Conservation (phyloP, 2,329 filamentous ascomycete genomes). For the Fusarium sp. region DNA sequence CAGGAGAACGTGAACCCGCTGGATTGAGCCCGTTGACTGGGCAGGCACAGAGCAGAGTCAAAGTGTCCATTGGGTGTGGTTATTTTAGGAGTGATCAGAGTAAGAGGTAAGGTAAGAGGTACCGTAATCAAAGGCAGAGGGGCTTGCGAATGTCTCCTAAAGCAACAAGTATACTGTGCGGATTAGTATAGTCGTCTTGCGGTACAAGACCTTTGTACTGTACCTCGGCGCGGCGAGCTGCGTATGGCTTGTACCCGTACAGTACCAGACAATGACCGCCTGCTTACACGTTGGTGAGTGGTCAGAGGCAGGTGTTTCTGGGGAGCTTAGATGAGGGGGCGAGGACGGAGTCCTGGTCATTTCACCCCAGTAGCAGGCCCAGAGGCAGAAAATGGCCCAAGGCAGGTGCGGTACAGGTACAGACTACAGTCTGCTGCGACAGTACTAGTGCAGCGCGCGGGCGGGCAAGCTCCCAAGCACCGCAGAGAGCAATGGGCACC, state of each 20-base stretch:
- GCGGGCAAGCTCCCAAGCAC: constrained; percentile 30
- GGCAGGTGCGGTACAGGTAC: constrained; percentile 35
- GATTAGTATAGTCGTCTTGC: background rate
- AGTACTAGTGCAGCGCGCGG: constrained; percentile 34
- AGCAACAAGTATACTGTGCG: constrained; percentile 50
- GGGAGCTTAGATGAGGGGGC: constrained; percentile 37
- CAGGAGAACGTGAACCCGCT: constrained; percentile 23
- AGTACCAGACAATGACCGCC: constrained; percentile 47
- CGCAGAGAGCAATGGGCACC: constrained; percentile 29
- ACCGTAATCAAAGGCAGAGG: constrained; percentile 37
- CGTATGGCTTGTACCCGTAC: constrained; percentile 49
- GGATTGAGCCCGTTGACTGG: constrained; percentile 30
- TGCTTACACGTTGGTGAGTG: constrained; percentile 36
- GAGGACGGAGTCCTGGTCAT: constrained; percentile 33
- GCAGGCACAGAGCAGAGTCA: constrained; percentile 5
- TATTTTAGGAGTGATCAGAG: constrained; percentile 29
- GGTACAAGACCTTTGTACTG: constrained; percentile 50
- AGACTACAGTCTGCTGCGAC: constrained; percentile 28
- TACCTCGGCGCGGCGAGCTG: constrained; percentile 47
- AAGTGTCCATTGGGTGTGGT: constrained; percentile 7
- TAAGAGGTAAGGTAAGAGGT: constrained; percentile 5
- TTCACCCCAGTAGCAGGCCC: constrained; percentile 26
- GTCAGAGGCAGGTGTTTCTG: constrained; percentile 31
- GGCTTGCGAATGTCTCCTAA: constrained; percentile 36
- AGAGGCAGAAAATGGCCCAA: constrained; percentile 23